Evolutionary conservation across 2,329 filamentous ascomycete genomes (phyloP).

Genomic region (Aspergillus sp.): DNA sequence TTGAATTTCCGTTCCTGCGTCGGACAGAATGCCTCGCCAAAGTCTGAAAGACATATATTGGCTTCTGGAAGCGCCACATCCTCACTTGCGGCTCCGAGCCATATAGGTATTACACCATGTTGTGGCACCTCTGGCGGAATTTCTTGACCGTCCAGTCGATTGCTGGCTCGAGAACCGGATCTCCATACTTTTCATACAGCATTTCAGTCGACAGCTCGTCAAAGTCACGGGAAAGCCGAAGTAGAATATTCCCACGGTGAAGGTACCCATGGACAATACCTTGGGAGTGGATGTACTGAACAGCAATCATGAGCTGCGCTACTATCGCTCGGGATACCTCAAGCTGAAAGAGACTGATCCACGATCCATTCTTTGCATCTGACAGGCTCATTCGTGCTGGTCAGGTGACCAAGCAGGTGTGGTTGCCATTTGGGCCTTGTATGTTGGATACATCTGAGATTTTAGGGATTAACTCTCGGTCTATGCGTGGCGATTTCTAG

Average conservation of each 20-base stretch:
- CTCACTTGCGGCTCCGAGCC: constrained; percentile 24
- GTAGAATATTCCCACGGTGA: constrained; percentile 29
- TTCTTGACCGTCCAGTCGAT: constrained; percentile 23
- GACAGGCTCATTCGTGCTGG: constrained; percentile 17
- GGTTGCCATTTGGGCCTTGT: constrained; percentile 14
- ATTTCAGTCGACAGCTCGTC: constrained; percentile 22
- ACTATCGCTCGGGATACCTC: constrained; percentile 20
- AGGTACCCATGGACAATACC: constrained; percentile 32
- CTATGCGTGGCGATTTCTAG: not conserved
- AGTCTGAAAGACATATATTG: constrained; percentile 29
- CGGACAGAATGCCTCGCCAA: constrained; percentile 29
- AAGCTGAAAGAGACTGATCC: constrained; percentile 16
- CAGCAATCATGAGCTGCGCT: constrained; percentile 23
- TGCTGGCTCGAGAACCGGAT: constrained; percentile 21
- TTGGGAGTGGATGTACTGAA: constrained; percentile 29
- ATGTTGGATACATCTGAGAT: constrained; percentile 13
- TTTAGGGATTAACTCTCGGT: constrained; percentile 7
- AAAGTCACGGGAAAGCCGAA: constrained; percentile 20
- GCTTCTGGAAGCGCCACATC: constrained; percentile 26
- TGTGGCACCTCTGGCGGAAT: constrained; percentile 24
- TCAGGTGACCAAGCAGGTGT: constrained; percentile 12
- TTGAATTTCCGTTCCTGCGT: constrained; percentile 13
- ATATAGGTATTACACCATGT: constrained; percentile 19
- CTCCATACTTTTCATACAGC: constrained; percentile 24
- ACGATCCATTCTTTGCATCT: constrained; percentile 11